phyloP scores from a whole-genome alignment of 768 basidiomycete species.

The Wakefieldia striispora region DNA sequence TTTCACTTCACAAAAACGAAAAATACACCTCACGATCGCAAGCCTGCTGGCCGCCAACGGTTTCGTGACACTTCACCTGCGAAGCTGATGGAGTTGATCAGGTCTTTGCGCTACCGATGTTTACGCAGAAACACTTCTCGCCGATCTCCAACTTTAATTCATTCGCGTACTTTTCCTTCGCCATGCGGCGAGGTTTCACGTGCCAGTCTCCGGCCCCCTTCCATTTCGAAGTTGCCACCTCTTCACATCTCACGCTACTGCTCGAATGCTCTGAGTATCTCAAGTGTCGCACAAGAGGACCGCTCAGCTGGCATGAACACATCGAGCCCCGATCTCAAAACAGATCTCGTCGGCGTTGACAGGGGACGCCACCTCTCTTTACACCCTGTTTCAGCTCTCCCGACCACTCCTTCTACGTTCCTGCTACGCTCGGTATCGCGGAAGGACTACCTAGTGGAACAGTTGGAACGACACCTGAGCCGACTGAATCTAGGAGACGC shows the following conservation, averaged over 20 bases:
- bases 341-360: neutral
- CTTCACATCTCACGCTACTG: neutral
- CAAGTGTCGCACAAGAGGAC: conserved; percentile 8
- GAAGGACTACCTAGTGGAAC: conserved; percentile 19
- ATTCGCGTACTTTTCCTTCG: conserved; percentile 1
- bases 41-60: conserved; percentile 5
- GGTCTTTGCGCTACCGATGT: conserved; percentile 16
- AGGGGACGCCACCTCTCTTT: neutral
- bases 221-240: neutral
- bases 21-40: conserved; percentile 13
- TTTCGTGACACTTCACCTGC: conserved; percentile 18
- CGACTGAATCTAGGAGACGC: conserved; percentile 17
- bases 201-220: neutral
- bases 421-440: conserved; percentile 19
- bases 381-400: neutral
- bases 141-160: conserved; percentile 2
- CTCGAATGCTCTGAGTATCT: conserved; percentile 5
- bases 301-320: conserved; percentile 15
- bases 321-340: neutral
- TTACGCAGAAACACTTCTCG: conserved; percentile 5
- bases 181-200: conserved; percentile 6
- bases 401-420: conserved; percentile 19
- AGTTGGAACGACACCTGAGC: conserved; percentile 18
- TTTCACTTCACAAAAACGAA: conserved; percentile 13
- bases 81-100: conserved; percentile 21